Base-by-base conservation (phyloP, 352 stramenopile species). In the Phytophthora cryptogea region DNA sequence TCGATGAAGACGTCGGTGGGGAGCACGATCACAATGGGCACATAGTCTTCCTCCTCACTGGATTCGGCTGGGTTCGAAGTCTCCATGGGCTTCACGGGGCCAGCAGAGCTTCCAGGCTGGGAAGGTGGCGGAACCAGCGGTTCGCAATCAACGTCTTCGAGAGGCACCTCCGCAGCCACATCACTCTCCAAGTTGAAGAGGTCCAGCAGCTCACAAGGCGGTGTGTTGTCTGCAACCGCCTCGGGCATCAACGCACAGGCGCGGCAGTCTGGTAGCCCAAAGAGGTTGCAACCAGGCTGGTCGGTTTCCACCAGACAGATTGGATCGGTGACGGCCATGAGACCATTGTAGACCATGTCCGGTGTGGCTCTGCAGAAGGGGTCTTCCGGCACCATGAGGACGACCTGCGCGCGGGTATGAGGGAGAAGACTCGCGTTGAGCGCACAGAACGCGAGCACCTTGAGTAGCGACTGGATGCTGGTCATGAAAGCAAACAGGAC, bases 261-360 rank as follows among this genome's bases (percentile, higher is more conserved):
- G 17, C 54, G 54, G 16, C 54, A 63, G 44, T 43, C 46, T 2
- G 16, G 55, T 8, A 55, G 6, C 1, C 55, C 55, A 13, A 63
- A 63, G 3, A 57, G n/a, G 20, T 57, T 49, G 54, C 45, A 63
- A 8, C 55, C 55, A 49, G 55, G 55, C 10, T 55, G 43, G 14
- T 42, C 45, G 13, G 17, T 44, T 16, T 32, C 13, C 14, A 31
- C 36, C 9, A 63, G 45, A 8, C 54, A 63, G 8, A 5, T 37
- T 11, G 45, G 44, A 28, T 56, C 54, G 8, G 55, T 57, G 36
- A 63, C 17, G 1, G 44, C 45, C 45, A 56, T 63, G 36, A 50
- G 26, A 2, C 55, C 55, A 30, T 37, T 20, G 36, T 56, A 39
- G 6, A 56, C 28, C 54, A 56, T 63, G 9, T 48, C 45, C 2